Base-by-base conservation (phyloP, 177 flowering plant species). In the Vitis hybrid region DNA sequence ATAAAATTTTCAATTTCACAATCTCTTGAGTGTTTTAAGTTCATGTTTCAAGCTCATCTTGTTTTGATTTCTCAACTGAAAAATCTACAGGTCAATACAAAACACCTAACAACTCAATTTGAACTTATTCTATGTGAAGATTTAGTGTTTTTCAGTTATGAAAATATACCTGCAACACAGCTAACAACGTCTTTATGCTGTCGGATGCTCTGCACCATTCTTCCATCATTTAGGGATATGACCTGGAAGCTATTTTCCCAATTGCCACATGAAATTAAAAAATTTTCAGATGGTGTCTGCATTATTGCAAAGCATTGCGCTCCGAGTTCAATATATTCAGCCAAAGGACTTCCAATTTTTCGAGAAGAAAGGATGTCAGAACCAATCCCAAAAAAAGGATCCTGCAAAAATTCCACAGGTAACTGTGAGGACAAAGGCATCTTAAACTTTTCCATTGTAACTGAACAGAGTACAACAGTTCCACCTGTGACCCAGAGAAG, bases 231-330 rank as follows among this genome's bases (percentile, higher is more conserved):
- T 31, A 92, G 79, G 64, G 97, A 91, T 77, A 89, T 88, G 47
- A 92, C 89, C 77, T 92, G 95, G 68, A 96, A 94, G 69, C 99
- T 96, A 68, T 96, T 96, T 78, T 91, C 99, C 97, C 99, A 96
- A 70, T 88, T 96, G 57, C 97, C 97, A 79, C 95, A 94, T 52
- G 98, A 81, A 49, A 96, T 80, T 65, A 94, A 77, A 80, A 91
- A 96, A 62, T 81, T 94, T 76, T 90, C 99, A 33, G 88, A 71
- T 67, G 93, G 80, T 58, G 91, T 87, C 72, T 86, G 97, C 85
- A 94, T 62, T 73, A 87, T 86, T 49, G 90, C 87, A 76, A 94
- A 96, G 83, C 89, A 90, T 69, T 90, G 97, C 68, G 90, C 78
- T 79, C 99, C 98, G 77, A 90, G 89, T 74, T 89, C 95, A 72